phyloP scores from a whole-genome alignment of 2,329 filamentous ascomycete genomes.

The Fusarium sp. region DNA sequence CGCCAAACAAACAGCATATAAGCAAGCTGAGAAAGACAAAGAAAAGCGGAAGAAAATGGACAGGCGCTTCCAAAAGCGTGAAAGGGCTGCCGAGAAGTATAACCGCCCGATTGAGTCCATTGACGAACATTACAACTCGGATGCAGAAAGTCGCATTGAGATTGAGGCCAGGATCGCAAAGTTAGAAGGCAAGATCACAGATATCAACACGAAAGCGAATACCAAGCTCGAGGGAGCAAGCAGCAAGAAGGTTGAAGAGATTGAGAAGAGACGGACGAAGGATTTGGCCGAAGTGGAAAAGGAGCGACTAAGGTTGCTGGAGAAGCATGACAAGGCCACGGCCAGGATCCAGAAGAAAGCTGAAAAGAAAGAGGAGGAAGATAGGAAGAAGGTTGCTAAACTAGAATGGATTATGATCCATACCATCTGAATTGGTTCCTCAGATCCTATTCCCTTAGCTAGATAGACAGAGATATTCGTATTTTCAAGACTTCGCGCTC shows the following conservation, averaged over 20 bases:
- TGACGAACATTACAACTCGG: constrained; percentile 12
- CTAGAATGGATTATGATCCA: constrained; percentile 30
- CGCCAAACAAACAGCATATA: constrained; percentile 21
- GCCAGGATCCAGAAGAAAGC: constrained; percentile 6
- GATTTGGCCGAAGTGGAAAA: constrained; percentile 16
- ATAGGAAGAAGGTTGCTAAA: constrained; percentile 25
- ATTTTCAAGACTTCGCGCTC: not conserved
- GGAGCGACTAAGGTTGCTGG: not conserved
- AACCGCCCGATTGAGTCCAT: constrained; percentile 10
- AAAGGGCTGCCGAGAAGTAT: constrained; percentile 7
- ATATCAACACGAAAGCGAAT: constrained; percentile 10
- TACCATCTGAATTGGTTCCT: not conserved
- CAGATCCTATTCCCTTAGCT: fast-evolving
- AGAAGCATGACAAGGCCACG: constrained; percentile 2
- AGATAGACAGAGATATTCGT: not conserved
- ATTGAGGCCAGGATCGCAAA: constrained; percentile 4
- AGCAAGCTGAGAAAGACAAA: constrained; percentile 10
- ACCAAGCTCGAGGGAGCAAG: not conserved
- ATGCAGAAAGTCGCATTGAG: constrained; percentile 1
- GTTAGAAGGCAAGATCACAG: constrained; percentile 4
- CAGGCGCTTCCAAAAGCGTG: not conserved
- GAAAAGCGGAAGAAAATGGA: constrained; percentile 14
- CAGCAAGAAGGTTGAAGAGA: not conserved
- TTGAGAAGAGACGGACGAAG: constrained; percentile 13
- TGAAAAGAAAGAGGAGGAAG: constrained; percentile 7